These are phyloP conservation scores for Diphasiastrum complanatum DNA, from an alignment of 83 land plant species.

Conservation along the genomic window DNA sequence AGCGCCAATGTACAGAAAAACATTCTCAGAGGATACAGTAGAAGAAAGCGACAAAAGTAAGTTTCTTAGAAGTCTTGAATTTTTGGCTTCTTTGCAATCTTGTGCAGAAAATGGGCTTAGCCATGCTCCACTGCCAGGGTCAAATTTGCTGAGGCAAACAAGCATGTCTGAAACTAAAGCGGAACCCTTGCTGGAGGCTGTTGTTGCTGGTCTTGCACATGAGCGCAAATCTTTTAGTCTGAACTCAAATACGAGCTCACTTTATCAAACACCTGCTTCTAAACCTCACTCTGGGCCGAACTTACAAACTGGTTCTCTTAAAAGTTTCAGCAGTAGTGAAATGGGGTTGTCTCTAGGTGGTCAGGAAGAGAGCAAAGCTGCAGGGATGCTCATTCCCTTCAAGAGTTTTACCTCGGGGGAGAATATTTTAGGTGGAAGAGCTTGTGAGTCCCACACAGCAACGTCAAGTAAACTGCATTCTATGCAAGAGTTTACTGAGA, in stretches of 20 bases:
- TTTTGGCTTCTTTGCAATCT: neutral
- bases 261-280: neutral
- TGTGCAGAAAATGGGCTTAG: neutral
- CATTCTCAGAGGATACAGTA: neutral
- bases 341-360: too few relatives aligned
- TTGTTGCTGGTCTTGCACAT: constrained; percentile 19
- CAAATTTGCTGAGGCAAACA: neutral
- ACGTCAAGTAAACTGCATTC: too few relatives aligned
- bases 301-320: too few relatives aligned
- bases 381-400: too few relatives aligned
- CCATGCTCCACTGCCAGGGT: neutral
- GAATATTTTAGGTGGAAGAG: too few relatives aligned
- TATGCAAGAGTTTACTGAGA: too few relatives aligned
- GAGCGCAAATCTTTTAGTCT: constrained; percentile 15
- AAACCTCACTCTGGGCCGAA: too few relatives aligned
- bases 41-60: neutral
- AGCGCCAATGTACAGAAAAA: neutral
- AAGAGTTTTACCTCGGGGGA: too few relatives aligned
- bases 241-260: neutral
- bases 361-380: too few relatives aligned
- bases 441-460: too few relatives aligned
- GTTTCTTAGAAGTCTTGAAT: neutral
- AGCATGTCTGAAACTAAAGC: constrained; percentile 27
- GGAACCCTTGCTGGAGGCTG: constrained; percentile 36
- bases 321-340: too few relatives aligned